Base-by-base conservation (phyloP, 805 yeast genomes). In the Sugiyamaella chiloensis region DNA sequence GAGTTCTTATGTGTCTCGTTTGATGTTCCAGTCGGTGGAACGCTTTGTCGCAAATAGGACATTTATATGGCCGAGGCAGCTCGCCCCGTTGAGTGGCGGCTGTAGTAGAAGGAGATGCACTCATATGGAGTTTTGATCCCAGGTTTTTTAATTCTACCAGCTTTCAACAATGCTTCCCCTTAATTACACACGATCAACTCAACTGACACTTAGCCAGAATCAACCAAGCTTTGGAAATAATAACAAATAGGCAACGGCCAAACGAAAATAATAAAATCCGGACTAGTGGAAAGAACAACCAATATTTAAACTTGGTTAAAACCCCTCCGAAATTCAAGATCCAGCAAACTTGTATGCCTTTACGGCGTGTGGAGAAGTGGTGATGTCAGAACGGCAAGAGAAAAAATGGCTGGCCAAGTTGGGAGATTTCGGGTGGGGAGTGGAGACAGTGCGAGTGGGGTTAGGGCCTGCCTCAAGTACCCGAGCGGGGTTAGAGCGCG, bases 1-100 rank as follows among this genome's bases (percentile, higher is more conserved):
- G 96, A 7, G 96, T 88, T 49, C 96, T 73, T 56, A 89, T 84
- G 64, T 88, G 96, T 56, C 96, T 76, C 9, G 95, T 88, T 62
- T 87, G 95, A 65, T 88, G 96, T 65, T 88, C 96, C 41, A 88
- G 70, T 52, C 96, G 75, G 64, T 87, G 91, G 64, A 88, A 88
- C 7, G 95, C 87, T 68, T 87, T 86, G 43, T 79, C 81, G 66
- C 96, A 88, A 58, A 85, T 72, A 17, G 90, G 83, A 60, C 96
- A 88, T 58, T 81, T 80, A 72, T 85, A 89, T 2, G 96, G 96
- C 54, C 95, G 60, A 8, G 72, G 73, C 14, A 67, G 63, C 46
- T 67, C 69, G 21, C 42, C 50, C 2, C 26, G 45, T 21, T 24
- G 24, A 29, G 26, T 17, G 4, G 45, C 34, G 5, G 41, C 26